Evolutionary conservation across 2,329 filamentous ascomycete genomes (phyloP), one percentile per base, ranked within the genome.

Genomic region (Lecanosticta acicola): DNA sequence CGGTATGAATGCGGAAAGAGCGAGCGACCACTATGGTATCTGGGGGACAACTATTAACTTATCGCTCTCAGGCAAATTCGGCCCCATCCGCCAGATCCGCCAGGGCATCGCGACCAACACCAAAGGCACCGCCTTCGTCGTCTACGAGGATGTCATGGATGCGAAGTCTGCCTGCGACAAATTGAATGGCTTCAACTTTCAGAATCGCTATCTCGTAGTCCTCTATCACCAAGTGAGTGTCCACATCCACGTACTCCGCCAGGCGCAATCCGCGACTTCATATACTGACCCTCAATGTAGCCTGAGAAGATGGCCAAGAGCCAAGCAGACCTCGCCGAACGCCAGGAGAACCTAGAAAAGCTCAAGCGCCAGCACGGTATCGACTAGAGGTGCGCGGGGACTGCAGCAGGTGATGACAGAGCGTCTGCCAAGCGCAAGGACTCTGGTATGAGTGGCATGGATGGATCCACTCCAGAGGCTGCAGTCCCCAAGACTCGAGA

Each of bases 151-250:
- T 79, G 91, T 97, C 60, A 86, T 93, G 80, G 93, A 98, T 78
- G 90, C 93, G 59, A 98, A 98, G 76, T 84, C 89, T 73, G 93
- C 93, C 66, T 97, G 93, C 78, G 93, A 98, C 77, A 96, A 97
- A 77, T 79, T 98, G 70, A 98, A 98, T 77, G 93, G 93, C 68
- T 98, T 94, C 83, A 98, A 98, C 77, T 98, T 98, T 71, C 93
- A 98, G 77, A 95, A 91, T 74, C 86, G 93, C 68, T 98, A 98
- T 73, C 87, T 98, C 62, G 93, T 98, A 65, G 84, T 87, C 49
- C 71, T 87, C 66, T 87, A 87, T 64, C 84, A 87, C 66, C 84
- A 57, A 38, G 42, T 48, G 41, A 13, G 44, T 44, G 32, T 37
- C 11, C 24, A 29, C n/a, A 16, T 14, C 20, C 11, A 16, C 29